Base-by-base conservation (phyloP, 192 early-diverging fungal genomes). In the Entrophospora sp. region DNA sequence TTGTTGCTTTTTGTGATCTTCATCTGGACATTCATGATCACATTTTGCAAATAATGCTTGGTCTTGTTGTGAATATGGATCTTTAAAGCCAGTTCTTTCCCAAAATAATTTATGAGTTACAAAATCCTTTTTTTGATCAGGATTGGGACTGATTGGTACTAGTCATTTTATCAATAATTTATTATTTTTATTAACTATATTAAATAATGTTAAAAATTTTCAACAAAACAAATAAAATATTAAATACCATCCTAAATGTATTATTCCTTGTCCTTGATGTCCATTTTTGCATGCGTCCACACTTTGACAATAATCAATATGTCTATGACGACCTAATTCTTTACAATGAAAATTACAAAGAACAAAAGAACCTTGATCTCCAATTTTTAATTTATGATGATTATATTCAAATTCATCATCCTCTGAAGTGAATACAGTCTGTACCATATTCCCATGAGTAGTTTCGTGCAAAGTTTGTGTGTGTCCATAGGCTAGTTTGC, bases 271-370 rank as follows among this genome's bases (percentile, higher is more conserved):
- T 35, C 30, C 30, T 57, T 57, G 0, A 1, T 32, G 8, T 31
- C 27, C 30, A 34, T 7, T 35, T 57, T 57, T 57, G 34, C 53
- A 51, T 31, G 38, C 22, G 3, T 0, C 46, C 25, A 24, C 36
- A 32, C 35, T 18, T 6, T 45, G 35, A 6, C 63, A 64, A 28
- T 51, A 64, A 64, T 64, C 63, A 1, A 64, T 49, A 64, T 64
- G 63, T 18, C 42, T 24, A 34, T 64, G 63, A 25, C 44, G 20
- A n/a, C n/a, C n/a, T n/a, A n/a, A n/a, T n/a, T n/a, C n/a, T n/a
- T n/a, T n/a, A n/a, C n/a, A n/a, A n/a, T n/a, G n/a, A n/a, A n/a
- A n/a, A n/a, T n/a, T n/a, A n/a, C n/a, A n/a, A n/a, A n/a, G n/a
- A n/a, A n/a, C n/a, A n/a, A n/a, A n/a, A n/a, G n/a, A n/a, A n/a